Percentiles rank a stretch among this genome's conserved stretches.
These are phyloP conservation scores for Tolypocladium tropicale DNA, from an alignment of 2,329 filamentous ascomycete species.

Conservation along the genomic window DNA sequence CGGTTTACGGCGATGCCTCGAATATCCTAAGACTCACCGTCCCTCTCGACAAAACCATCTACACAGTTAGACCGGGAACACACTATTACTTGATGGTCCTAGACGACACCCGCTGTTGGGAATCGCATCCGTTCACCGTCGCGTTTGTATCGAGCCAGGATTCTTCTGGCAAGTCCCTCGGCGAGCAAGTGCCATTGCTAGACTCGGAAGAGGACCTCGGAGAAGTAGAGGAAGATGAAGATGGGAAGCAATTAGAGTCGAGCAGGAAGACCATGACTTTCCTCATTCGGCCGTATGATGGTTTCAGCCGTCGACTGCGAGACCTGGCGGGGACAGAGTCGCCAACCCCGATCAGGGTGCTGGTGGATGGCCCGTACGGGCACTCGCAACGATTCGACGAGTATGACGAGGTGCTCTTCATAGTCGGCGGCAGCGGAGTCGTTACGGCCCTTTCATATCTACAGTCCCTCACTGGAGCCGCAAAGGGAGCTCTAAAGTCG, in stretches of 20 bases:
- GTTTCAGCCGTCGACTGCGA: slow-evolving; percentile 29
- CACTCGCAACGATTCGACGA: slow-evolving; percentile 25
- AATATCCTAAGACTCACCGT: slow-evolving; percentile 32
- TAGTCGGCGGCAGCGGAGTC: slow-evolving; percentile 35
- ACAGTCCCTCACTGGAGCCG: slow-evolving; percentile 11
- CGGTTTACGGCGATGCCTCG: slow-evolving; percentile 23
- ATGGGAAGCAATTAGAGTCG: slow-evolving; percentile 10
- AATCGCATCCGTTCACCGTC: slow-evolving; percentile 40
- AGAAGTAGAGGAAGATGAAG: background rate
- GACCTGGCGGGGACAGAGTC: slow-evolving; percentile 13
- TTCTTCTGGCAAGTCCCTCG: slow-evolving; percentile 3
- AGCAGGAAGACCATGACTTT: slow-evolving; percentile 14
- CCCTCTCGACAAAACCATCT: slow-evolving; percentile 22
- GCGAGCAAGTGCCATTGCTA: slow-evolving; percentile 15
- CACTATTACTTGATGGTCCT: slow-evolving; percentile 36
- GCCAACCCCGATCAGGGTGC: slow-evolving; percentile 17
- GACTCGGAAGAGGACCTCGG: background rate
- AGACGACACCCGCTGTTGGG: slow-evolving; percentile 29
- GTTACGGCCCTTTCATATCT: slow-evolving; percentile 31
- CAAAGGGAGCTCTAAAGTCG: slow-evolving; percentile 6
- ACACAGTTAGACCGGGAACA: slow-evolving; percentile 26
- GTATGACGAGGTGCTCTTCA: slow-evolving; percentile 29
- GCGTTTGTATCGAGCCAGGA: slow-evolving; percentile 16
- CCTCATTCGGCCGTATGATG: slow-evolving; percentile 34
- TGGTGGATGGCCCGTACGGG: slow-evolving; percentile 36